Percentiles rank a stretch among this genome's conserved stretches.
Conservation (phyloP, 176 grass and related monocot species). For the Typha latifolia region DNA sequence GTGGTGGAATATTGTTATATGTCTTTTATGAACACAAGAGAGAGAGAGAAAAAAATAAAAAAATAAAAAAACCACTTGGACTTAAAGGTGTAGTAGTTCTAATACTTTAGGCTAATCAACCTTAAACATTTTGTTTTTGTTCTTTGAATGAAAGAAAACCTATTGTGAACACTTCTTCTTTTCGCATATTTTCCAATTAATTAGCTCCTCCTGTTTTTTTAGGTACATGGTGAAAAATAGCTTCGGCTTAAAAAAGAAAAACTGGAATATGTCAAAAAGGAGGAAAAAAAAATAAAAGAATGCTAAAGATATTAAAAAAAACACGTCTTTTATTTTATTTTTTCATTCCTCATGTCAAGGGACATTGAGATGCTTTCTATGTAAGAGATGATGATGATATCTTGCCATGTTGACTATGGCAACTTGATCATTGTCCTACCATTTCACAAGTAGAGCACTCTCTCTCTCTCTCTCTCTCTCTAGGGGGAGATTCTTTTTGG, state of each 20-base stretch:
- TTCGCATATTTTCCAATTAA: too few relatives aligned
- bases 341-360: not conserved
- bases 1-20: not conserved
- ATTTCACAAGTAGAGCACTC: not conserved
- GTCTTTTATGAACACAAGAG: not conserved
- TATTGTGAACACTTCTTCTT: too few relatives aligned
- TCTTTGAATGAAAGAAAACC: too few relatives aligned
- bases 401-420: conserved; percentile 26
- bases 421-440: not conserved
- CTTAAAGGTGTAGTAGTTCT: not conserved
- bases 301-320: not conserved
- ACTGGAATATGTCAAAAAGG: not conserved
- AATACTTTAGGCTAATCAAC: not conserved
- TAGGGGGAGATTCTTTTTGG: not conserved
- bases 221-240: too few relatives aligned
- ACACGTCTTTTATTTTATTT: not conserved
- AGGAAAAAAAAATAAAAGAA: not conserved
- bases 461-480: conserved; percentile 11
- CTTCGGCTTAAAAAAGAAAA: too few relatives aligned
- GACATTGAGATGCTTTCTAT: not conserved
- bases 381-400: conserved; percentile 15
- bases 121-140: too few relatives aligned
- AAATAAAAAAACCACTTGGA: too few relatives aligned
- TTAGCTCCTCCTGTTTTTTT: too few relatives aligned
- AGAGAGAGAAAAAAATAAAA: not conserved